Conservation (phyloP, 2,329 filamentous ascomycete species). For the Paradendryphiella salina region DNA sequence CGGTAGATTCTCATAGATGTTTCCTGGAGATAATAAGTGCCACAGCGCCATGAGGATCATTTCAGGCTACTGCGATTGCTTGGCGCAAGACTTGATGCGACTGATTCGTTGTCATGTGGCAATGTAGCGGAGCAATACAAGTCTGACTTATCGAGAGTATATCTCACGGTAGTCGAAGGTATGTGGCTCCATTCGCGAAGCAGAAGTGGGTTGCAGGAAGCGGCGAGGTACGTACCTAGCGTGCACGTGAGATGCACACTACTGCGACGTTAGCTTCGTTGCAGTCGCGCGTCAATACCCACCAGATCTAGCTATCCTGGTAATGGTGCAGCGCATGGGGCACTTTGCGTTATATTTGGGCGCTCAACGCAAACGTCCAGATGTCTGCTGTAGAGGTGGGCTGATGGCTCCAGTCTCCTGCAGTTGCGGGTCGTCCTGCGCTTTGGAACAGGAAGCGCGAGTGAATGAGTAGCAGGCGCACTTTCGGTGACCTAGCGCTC, state of each 20-base stretch:
- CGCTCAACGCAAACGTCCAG: conserved; percentile 3
- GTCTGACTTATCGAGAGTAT: conserved; percentile 3
- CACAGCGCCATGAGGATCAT: neutral
- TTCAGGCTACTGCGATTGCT: neutral
- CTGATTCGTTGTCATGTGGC: neutral
- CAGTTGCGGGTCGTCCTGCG: neutral
- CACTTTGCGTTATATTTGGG: conserved; percentile 15
- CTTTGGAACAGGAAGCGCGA: neutral
- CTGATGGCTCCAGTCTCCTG: neutral
- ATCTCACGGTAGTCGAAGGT: conserved; percentile 1
- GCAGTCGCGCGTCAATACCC: conserved; percentile 9
- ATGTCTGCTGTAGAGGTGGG: conserved; percentile 3
- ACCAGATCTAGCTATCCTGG: conserved; percentile 14
- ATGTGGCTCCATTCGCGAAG: conserved; percentile 10
- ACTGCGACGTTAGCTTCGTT: conserved; percentile 11
- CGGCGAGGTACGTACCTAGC: conserved; percentile 21
- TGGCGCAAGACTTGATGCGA: neutral
- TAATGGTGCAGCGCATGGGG: conserved; percentile 4
- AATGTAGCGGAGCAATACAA: conserved; percentile 3
- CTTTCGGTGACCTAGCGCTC: no score
- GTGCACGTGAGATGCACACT: conserved; percentile 16
- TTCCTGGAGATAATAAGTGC: conserved; percentile 4
- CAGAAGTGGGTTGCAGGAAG: conserved; percentile 14
- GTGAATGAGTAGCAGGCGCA: no score
- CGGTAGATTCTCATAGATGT: neutral